Evolutionary conservation across 495 filamentous ascomycete genomes (phyloP), one percentile per base, ranked within the genome.

Genomic region (Aspergillus heteromorphus): DNA sequence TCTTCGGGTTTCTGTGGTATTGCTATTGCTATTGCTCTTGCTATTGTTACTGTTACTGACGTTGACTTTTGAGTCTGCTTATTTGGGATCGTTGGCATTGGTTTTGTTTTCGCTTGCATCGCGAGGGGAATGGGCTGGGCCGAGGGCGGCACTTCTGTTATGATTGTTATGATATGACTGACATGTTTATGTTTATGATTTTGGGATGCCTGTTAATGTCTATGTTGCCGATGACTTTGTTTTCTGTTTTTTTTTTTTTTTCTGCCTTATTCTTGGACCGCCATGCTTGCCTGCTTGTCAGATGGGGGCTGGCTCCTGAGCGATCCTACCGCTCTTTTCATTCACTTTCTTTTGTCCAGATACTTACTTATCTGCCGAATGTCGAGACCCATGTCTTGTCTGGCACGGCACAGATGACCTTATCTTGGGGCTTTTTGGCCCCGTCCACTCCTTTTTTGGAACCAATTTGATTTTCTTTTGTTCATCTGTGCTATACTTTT

Each of bases 141-240:
- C 40, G 38, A 49, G 53, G 53, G 53, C 48, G 62, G 62, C 56
- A 53, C 40, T 56, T 52, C 45, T 60, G 52, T 59, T 55, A 64
- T 60, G 58, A 61, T 61, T 64, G 49, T 60, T 53, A 64, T 59
- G 58, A 60, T 60, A 61, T 48, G 56, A 61, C 55, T 59, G 55
- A 45, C 52, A 58, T 55, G 61, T 60, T 61, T 64, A 60, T 52
- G 58, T 57, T 56, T n/a, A n/a, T n/a, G n/a, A n/a, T 29, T 48
- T 27, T 31, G 55, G 49, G 55, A 61, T 59, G 62, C 51, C 49
- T 53, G 56, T 51, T 64, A 64, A 64, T 64, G 62, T 64, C 47
- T 64, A 55, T 48, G 30, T 54, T 42, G 20, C 55, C 54, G 49
- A 59, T 53, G 48, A 49, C 41, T 50, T 57, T 23, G 55, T 59